Base-by-base conservation (phyloP, 2,329 filamentous ascomycete genomes). In the Scytalidium lignicola region DNA sequence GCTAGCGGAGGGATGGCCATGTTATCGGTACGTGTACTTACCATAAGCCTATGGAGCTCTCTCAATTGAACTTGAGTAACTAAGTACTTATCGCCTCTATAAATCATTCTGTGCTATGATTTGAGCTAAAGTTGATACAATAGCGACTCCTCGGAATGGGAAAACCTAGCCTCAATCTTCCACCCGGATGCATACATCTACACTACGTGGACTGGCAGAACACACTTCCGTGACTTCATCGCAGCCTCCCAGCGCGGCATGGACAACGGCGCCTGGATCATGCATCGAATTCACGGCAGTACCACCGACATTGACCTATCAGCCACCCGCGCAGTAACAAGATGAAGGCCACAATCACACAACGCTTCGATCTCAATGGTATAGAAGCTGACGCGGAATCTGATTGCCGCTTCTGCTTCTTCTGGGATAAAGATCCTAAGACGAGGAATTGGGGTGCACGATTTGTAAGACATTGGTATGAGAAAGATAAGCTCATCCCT, bases 401-500 rank as follows among this genome's bases (percentile, higher is more conserved):
- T 1, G 73, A 76, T 51, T 74, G 72, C 50, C 67, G 69, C 1
- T 74, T 74, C 54, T 67, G 60, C 42, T 72, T 73, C 58, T 73
- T 71, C 49, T 74, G 70, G 43, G 67, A 70, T 45, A 71, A 70
- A 54, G 48, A 49, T 22, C 39, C 39, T 15, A 5, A 23, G 40
- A 45, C 9, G 1, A 61, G 60, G 1, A 55, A 64, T n/a, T 76
- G 74, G 73, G 64, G 66, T 4, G 72, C 73, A 1, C 59, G 63
- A 2, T 72, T 70, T 45, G 73, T 75, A 21, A 58, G 70, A 3
- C 73, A 74, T 54, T 76, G 70, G 67, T 77, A 77, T 51, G 74
- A 76, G 59, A 77, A 76, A 64, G 74, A 76, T 58, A 77, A 77
- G 58, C 53, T 77, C 41, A 65, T 73, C 47, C 66, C 65, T 6